A percentile compares a stretch with the other conserved stretches of the same genome.
Conservation (phyloP, 805 yeast genomes). For the Candida montana region DNA sequence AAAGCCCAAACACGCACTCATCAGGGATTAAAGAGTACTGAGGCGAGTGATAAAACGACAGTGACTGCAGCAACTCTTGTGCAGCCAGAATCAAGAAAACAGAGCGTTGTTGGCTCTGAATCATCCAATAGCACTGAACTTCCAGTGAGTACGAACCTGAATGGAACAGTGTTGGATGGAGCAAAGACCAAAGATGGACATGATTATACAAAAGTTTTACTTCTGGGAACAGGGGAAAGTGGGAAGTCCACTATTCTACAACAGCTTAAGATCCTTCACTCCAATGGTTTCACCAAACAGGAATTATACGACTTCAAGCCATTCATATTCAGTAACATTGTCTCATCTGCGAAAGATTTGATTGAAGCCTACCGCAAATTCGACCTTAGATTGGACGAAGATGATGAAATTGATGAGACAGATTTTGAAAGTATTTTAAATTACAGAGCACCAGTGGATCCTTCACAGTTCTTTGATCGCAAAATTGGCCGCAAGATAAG, state of each 20-base stretch:
- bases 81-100: background rate
- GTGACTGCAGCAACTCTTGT: no score
- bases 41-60: no score
- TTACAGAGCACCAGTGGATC: slow-evolving; percentile 40
- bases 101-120: slow-evolving; percentile 1
- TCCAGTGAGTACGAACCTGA: slow-evolving; percentile 1
- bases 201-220: slow-evolving; percentile 61
- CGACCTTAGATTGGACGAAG: slow-evolving; percentile 27
- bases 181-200: slow-evolving; percentile 25
- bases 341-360: slow-evolving; percentile 70
- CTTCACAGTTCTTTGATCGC: slow-evolving; percentile 46
- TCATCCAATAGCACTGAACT: background rate
- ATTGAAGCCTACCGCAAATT: slow-evolving; percentile 60
- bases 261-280: slow-evolving; percentile 36
- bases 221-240: slow-evolving; percentile 75
- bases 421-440: slow-evolving; percentile 22
- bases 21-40: no score
- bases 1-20: slow-evolving; percentile 2
- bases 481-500: slow-evolving; percentile 43
- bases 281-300: slow-evolving; percentile 38
- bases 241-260: slow-evolving; percentile 44
- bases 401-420: slow-evolving; percentile 26
- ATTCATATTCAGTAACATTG: slow-evolving; percentile 69
- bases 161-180: slow-evolving; percentile 1
- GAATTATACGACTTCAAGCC: slow-evolving; percentile 74